Evolutionary conservation across 768 basidiomycete species (phyloP).

Genomic region (Agaricus sinodeliciosus): DNA sequence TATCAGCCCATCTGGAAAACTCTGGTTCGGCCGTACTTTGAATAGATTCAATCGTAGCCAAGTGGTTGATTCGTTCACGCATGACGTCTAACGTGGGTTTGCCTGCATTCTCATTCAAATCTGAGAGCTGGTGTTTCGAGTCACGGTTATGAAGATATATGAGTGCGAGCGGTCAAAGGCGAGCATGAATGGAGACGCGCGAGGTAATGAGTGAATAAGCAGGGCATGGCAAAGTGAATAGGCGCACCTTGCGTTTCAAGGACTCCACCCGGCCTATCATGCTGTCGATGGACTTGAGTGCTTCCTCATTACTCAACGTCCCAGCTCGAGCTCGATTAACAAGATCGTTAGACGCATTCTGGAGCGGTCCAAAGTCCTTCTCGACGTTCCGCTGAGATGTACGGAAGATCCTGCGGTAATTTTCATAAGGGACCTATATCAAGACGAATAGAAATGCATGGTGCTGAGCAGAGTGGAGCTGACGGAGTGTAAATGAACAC

Average conservation of each 20-base stretch:
- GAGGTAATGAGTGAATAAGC: background rate
- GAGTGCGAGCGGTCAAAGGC: background rate
- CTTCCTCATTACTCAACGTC: conserved; percentile 40
- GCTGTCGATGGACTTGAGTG: conserved; percentile 55
- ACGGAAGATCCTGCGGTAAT: conserved; percentile 83
- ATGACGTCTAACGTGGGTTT: conserved; percentile 67
- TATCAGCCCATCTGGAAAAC: conserved; percentile 73
- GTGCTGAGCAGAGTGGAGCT: background rate
- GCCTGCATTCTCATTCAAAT: conserved; percentile 40
- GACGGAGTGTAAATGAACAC: conserved; percentile 14
- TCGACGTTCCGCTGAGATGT: conserved; percentile 77
- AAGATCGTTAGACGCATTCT: conserved; percentile 54
- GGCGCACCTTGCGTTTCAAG: conserved; percentile 79
- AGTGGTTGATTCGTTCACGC: conserved; percentile 66
- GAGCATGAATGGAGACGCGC: background rate
- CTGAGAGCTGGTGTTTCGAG: conserved; percentile 30
- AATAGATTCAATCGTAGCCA: conserved; percentile 56
- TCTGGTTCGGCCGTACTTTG: conserved; percentile 45
- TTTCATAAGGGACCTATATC: conserved; percentile 80
- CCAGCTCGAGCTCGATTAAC: conserved; percentile 34
- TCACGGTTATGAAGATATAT: conserved; percentile 1
- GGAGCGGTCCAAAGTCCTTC: conserved; percentile 62
- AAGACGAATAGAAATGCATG: background rate
- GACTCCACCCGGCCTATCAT: conserved; percentile 75
- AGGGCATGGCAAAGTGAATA: conserved; percentile 9